Evolutionary conservation across 169 alveolate genomes (phyloP).

Genomic region (Plasmodium chabaudi): DNA sequence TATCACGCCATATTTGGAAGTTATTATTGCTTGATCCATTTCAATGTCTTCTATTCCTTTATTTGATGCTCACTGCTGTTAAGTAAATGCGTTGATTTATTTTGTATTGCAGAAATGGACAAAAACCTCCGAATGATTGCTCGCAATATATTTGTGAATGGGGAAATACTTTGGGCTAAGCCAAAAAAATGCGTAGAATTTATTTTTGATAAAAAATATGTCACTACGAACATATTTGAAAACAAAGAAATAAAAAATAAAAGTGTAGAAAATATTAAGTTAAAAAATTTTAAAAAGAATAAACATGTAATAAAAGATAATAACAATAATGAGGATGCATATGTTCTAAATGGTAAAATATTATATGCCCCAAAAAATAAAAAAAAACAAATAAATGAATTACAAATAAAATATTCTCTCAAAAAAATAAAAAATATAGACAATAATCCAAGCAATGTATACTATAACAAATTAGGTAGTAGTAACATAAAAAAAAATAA

Average conservation of each 20-base stretch:
- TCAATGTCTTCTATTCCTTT: too few species aligned
- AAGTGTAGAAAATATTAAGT: slow-evolving; percentile 12
- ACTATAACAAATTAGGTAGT: slow-evolving; percentile 17
- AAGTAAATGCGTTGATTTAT: too few species aligned
- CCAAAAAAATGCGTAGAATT: slow-evolving; percentile 2
- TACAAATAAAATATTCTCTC: slow-evolving; percentile 13
- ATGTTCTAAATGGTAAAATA: slow-evolving; percentile 62
- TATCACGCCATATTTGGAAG: too few species aligned
- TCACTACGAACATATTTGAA: slow-evolving; percentile 21
- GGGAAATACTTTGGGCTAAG: not conserved
- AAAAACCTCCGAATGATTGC: slow-evolving; percentile 10
- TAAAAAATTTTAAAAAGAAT: slow-evolving; percentile 54
- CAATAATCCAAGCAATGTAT: slow-evolving; percentile 5
- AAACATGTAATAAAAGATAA: slow-evolving; percentile 31
- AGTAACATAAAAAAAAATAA: slow-evolving; percentile 30
- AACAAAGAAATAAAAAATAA: slow-evolving; percentile 49
- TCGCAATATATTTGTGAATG: slow-evolving; percentile 12
- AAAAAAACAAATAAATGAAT: slow-evolving; percentile 33
- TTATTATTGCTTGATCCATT: too few species aligned
- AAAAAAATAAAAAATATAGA: slow-evolving; percentile 22
- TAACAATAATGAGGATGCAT: slow-evolving; percentile 37
- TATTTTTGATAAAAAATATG: slow-evolving; percentile 5
- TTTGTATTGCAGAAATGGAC: not conserved
- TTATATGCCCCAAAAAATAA: slow-evolving; percentile 54
- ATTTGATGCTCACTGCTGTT: too few species aligned